A percentile compares a stretch with the other conserved stretches of the same genome.
phyloP scores from a whole-genome alignment of 768 basidiomycete species.

The Pleurotus tuber-regium region DNA sequence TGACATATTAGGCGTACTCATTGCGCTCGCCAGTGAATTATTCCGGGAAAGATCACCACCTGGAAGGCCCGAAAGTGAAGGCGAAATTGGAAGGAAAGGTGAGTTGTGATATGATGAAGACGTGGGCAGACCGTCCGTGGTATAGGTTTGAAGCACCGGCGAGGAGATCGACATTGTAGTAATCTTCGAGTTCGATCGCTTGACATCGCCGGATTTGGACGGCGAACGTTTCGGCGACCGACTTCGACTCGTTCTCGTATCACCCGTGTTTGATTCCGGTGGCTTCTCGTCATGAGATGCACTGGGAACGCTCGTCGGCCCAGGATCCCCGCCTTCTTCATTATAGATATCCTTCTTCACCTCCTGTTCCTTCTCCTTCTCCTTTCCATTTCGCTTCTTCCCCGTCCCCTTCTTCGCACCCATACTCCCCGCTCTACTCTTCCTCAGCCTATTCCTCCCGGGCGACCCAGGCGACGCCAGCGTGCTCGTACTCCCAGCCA shows the following conservation, averaged over 20 bases:
- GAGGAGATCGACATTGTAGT: no score
- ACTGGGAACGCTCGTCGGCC: no score
- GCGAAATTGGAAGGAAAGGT: neutral
- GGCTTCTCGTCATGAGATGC: slow-evolving; percentile 15
- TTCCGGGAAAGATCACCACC: slow-evolving; percentile 23
- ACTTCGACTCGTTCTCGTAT: neutral
- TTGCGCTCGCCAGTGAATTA: slow-evolving; percentile 28
- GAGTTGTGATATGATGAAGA: no score
- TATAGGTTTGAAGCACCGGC: no score
- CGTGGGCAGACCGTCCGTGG: no score
- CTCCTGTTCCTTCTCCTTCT: neutral
- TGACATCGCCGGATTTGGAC: slow-evolving; percentile 1
- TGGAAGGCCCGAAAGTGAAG: neutral
- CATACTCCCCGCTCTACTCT: neutral
- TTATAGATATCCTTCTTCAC: slow-evolving; percentile 10
- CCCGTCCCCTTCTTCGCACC: neutral
- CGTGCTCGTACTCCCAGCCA: neutral
- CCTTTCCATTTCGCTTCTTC: neutral
- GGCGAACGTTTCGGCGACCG: no score
- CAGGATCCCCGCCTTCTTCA: slow-evolving; percentile 16
- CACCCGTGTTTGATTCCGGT: slow-evolving; percentile 8
- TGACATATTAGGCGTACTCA: slow-evolving; percentile 23
- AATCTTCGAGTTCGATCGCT: no score
- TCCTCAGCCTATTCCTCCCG: slow-evolving; percentile 10
- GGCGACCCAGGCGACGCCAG: neutral